Percentiles rank a stretch among this genome's conserved stretches.
Conservation (phyloP, 2,329 filamentous ascomycete species). For the Fonsecaea pugnacius region DNA sequence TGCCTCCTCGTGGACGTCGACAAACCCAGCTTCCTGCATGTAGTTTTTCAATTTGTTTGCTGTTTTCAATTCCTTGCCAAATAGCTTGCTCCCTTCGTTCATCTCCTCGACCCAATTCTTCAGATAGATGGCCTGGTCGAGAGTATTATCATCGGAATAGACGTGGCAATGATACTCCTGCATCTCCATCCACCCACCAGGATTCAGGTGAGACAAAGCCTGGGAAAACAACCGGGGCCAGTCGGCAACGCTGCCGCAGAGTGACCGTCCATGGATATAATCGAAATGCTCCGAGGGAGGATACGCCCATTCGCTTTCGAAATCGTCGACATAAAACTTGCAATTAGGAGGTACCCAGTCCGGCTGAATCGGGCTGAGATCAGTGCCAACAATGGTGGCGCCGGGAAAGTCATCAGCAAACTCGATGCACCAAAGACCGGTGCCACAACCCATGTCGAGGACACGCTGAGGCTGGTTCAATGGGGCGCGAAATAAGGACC, state of each 20-base stretch:
- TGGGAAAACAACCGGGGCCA: conserved; percentile 36
- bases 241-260: conserved; percentile 38
- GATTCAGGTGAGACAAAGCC: conserved; percentile 37
- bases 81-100: conserved; percentile 11
- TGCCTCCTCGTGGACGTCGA: conserved; percentile 30
- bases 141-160: background rate
- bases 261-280: conserved; percentile 41
- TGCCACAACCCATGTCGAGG: conserved; percentile 33
- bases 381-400: conserved; percentile 42
- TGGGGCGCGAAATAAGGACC: conserved; percentile 22
- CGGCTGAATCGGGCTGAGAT: conserved; percentile 46
- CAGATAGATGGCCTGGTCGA: conserved; percentile 21
- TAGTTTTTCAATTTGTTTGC: conserved; percentile 18
- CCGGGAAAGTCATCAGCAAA: conserved; percentile 37
- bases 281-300: conserved; percentile 32
- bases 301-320: conserved; percentile 40
- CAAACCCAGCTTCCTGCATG: conserved; percentile 37
- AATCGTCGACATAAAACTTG: conserved; percentile 42
- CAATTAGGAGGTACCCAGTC: conserved; percentile 39
- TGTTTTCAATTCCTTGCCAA: conserved; percentile 21
- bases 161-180: conserved; percentile 19
- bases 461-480: conserved; percentile 28
- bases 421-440: conserved; percentile 32
- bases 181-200: conserved; percentile 39
- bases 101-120: background rate